Evolutionary conservation across 176 grass and related monocot species (phyloP), one percentile per base, ranked within the genome.

Genomic region (Bolboschoenus planiculmis): DNA sequence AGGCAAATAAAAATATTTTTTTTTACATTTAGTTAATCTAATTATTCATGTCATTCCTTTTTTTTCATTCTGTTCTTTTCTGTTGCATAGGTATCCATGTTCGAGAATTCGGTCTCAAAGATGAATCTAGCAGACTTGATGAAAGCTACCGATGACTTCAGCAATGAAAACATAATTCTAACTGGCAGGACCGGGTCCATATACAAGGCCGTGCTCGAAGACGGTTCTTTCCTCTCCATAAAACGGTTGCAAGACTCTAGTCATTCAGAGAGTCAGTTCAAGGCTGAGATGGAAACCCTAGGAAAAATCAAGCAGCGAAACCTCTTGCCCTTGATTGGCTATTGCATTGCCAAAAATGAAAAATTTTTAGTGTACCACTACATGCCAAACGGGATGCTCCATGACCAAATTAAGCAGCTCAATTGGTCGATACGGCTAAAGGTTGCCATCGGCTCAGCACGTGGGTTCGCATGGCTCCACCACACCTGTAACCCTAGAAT

Each of bases 41-140:
- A 59, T 40, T 84, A 29, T 73, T 51, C 11, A 27, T 59, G 8
- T 47, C 33, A 10, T 71, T 42, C 11, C 53, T 72, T 34, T 31
- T 74, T 77, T 75, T 56, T 57, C 4, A 46, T 26, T 74, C 3
- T 85, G 42, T 31, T 39, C 26, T 21, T 82, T 31, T 85, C 9
- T 24, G 68, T 85, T 80, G 24, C 65, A 43, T 85, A 97, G 94
- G 94, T 97, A 47, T 94, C 94, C 18, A 90, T 97, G 88, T 97
- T 97, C 40, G 90, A 89, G 79, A 97, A 97, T 64, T 87, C 88
- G 7, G 80, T 97, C 76, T 97, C 94, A 23, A 97, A 97, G 78
- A 97, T 97, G 94, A 94, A 97, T 62, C 34, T 97, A 47, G 88
- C 80, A 56, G 94, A 97, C 85, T 90, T 97, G 26, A 94, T 97